phyloP scores from a whole-genome alignment of 2,329 filamentous ascomycete species.

The Sclerotinia nivalis region DNA sequence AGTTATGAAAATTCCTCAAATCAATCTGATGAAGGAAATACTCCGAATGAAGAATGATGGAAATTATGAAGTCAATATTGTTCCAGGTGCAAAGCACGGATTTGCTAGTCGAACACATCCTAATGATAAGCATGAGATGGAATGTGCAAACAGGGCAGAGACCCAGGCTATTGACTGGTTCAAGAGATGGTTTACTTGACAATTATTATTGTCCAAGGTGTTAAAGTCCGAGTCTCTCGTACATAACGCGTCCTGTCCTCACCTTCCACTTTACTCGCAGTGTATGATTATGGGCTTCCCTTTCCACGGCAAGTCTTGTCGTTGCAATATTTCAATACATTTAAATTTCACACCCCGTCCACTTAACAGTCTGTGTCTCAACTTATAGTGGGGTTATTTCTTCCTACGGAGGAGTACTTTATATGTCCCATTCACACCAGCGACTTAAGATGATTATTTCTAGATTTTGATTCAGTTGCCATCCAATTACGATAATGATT shows the following conservation, averaged over 20 bases:
- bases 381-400: not conserved
- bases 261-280: not conserved
- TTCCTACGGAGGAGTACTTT: not conserved
- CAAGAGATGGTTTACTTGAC: constrained; percentile 29
- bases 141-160: constrained; percentile 41
- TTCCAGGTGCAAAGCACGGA: constrained; percentile 45
- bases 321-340: not conserved
- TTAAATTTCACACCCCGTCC: not conserved
- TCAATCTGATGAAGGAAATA: constrained; percentile 36
- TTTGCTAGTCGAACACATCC: constrained; percentile 45
- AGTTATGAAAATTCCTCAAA: constrained; percentile 40
- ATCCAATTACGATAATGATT: too few species aligned
- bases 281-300: not conserved
- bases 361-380: not conserved
- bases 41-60: constrained; percentile 38
- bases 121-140: constrained; percentile 40
- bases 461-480: too few species aligned
- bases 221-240: not conserved
- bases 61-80: constrained; percentile 40
- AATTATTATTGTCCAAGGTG: not conserved
- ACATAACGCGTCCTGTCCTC: not conserved
- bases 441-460: not conserved
- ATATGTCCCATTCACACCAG: not conserved
- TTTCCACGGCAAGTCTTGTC: not conserved
- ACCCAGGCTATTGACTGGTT: constrained; percentile 46